Conservation (phyloP, 2,329 filamentous ascomycete genomes). For the Fusarium denticulatum region DNA sequence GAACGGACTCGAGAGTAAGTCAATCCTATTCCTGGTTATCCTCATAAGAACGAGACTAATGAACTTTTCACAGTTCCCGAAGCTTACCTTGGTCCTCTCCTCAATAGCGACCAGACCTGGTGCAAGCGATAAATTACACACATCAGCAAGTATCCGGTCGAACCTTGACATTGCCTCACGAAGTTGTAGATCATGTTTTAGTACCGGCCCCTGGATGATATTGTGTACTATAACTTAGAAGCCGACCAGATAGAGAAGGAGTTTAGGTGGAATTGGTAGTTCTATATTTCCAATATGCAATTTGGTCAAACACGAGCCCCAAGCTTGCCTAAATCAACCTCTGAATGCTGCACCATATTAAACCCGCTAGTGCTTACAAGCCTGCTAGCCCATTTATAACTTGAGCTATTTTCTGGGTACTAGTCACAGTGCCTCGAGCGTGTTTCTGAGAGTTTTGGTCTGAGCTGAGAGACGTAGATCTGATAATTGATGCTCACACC, state of each 20-base stretch:
- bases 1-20: neutral
- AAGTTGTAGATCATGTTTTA: no score
- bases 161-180: no score
- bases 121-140: neutral
- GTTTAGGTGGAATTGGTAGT: neutral
- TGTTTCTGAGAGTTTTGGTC: accelerated
- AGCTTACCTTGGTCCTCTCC: slow-evolving; percentile 4
- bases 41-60: neutral
- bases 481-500: no score
- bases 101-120: neutral
- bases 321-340: accelerated
- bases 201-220: accelerated
- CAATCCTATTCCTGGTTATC: accelerated
- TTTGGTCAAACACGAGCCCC: neutral
- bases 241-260: no score
- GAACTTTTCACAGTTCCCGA: neutral
- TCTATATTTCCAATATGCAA: neutral
- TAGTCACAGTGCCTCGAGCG: accelerated
- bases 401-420: accelerated
- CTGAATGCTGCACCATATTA: accelerated
- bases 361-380: accelerated
- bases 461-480: accelerated
- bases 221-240: neutral
- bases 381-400: accelerated
- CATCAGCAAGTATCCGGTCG: no score